Base-by-base conservation (phyloP, 1,284 basidiomycete genomes). In the Trametes hirsuta region DNA sequence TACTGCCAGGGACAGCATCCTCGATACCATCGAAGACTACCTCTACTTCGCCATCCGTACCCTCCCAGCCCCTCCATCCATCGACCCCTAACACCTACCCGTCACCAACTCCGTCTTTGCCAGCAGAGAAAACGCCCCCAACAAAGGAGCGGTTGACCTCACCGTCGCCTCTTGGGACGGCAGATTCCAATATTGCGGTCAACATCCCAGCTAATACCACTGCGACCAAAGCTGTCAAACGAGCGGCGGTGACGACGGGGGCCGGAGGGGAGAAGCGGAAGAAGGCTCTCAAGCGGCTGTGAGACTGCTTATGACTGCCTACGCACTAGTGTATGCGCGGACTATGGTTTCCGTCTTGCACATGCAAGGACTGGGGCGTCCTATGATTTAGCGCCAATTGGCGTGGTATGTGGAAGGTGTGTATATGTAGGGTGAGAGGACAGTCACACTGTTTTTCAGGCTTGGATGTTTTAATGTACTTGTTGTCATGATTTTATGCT, bases 201-300 rank as follows among this genome's bases (percentile, higher is more conserved):
- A 72, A 76, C 24, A 71, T 73, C n/a, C 74, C 72, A 15, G 69
- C 77, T 15, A 37, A 52, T 39, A 73, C 73, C 1, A 71, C 77
- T 10, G 71, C 74, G 15, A 68, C 77, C 10, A 91, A 90, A 72
- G 82, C 88, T 0, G 80, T 89, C 54, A 91, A 91, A 74, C 77
- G 89, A 47, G 79, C 86, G 4, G 89, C 90, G 6, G 79, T 79
- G 3, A 76, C 76, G 1, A 80, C 76, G 0, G 72, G 76, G 9
- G 80, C 79, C 1, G 83, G 83, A 6, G 85, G 82, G 11, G 90
- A 91, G 75, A 93, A 92, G 77, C 81, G 90, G 72, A 93, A 93
- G 81, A 93, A 92, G 79, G 91, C 90, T 11, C 74, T 93, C 68
- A 93, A 90, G 75, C 81, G 91, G 65, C 75, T 93, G 73, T 93